These are phyloP conservation scores for Tuber indicum DNA, from an alignment of 495 filamentous ascomycete genomes.

Conservation along the genomic window DNA sequence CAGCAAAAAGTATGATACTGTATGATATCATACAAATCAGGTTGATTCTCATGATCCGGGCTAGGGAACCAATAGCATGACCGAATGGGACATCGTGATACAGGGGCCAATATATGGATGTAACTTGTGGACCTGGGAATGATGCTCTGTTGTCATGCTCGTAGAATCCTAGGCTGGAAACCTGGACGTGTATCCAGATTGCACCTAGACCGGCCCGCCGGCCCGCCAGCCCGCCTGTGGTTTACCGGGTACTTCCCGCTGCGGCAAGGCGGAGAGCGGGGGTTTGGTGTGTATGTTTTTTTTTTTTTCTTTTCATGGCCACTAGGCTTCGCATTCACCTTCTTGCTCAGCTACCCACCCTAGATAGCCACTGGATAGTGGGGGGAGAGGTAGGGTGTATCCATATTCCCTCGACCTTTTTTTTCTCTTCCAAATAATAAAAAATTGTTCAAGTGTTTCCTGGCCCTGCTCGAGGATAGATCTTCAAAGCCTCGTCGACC, in stretches of 20 bases:
- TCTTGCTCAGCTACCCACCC: too few species aligned
- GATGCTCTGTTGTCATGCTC: not conserved
- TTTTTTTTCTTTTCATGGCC: too few species aligned
- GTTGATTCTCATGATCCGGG: not conserved
- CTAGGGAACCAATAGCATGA: not conserved
- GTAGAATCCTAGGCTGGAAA: not conserved
- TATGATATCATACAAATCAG: not conserved
- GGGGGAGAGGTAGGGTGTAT: too few species aligned
- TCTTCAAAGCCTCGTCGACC: not conserved
- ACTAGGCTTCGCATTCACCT: too few species aligned
- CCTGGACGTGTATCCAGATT: not conserved
- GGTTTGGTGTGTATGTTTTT: too few species aligned
- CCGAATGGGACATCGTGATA: not conserved
- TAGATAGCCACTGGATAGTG: too few species aligned
- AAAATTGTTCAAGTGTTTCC: too few species aligned
- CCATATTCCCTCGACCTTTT: too few species aligned
- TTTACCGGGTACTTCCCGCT: too few species aligned
- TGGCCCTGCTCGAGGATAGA: not conserved
- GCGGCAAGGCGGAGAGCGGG: too few species aligned
- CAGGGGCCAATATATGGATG: not conserved
- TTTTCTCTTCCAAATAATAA: too few species aligned
- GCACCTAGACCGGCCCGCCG: not conserved
- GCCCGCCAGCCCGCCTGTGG: not conserved
- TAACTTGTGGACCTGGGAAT: not conserved
- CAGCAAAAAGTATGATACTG: not conserved